Evolutionary conservation across 306 rosid genomes (phyloP), one percentile per base, ranked within the genome.

Genomic region (Cucumis hystrix): DNA sequence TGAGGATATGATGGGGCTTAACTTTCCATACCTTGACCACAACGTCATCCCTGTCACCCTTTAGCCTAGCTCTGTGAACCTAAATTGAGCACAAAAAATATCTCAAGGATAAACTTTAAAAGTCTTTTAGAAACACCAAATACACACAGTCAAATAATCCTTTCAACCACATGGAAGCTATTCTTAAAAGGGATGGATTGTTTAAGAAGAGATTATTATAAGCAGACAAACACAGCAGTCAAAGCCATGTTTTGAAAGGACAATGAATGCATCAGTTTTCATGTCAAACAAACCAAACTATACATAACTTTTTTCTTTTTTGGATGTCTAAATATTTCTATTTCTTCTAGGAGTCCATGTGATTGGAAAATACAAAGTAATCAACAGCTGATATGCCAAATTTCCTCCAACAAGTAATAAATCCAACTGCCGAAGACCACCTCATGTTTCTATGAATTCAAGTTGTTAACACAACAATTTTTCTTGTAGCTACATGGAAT

Each of bases 61-160:
- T 89, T 79, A 92, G 80, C 87, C 91, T 86, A 77, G 99, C 99
- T 83, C 78, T 89, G 51, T 95, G 99, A 66, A 95, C 99, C 97
- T 95, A 78, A 62, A 43, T 78, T 69, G 59, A 82, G 37, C 87
- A 86, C 2, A 71, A 81, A 72, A 75, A 56, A 82, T 33, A 18
- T 52, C 79, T 87, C 82, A 85, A 72, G 75, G 70, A 65, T 28
- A 71, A 65, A 76, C 62, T 74, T 67, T 18, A 67, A 41, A 67
- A 74, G 61, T 79, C 70, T 62, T 76, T 39, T 41, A 79, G 7
- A 77, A 77, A 72, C 54, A 49, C 6, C 17, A 65, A 67, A 81
- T 17, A 25, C 21, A 56, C 54, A 64, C 39, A 17, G 61, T 74
- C 75, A 49, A 40, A 79, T n/a, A 25, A 69, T 76, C 71, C 79